These are phyloP conservation scores for Paradendryphiella salina DNA, from an alignment of 2,329 filamentous ascomycete genomes.

Conservation along the genomic window DNA sequence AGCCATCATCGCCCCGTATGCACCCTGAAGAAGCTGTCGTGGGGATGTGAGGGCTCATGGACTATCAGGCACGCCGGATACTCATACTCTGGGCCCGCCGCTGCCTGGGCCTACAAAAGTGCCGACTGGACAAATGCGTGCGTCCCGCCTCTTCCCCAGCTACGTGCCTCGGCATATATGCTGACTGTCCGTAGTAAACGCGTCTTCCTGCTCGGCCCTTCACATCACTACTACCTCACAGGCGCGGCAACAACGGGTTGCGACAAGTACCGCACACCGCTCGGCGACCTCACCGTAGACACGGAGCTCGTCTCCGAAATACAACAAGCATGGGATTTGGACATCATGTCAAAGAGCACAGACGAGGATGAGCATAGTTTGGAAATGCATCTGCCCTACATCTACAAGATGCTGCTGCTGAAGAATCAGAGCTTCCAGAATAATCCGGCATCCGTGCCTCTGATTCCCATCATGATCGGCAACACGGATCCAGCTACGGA, in stretches of 20 bases:
- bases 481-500: constrained; percentile 69
- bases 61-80: constrained; percentile 84
- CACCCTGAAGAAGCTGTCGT: constrained; percentile 7
- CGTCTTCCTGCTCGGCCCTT: constrained; percentile 89
- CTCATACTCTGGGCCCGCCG: constrained; percentile 84
- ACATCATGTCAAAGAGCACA: constrained; percentile 62
- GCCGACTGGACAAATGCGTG: constrained; percentile 78
- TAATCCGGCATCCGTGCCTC: constrained; percentile 64
- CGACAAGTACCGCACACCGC: constrained; percentile 70
- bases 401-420: constrained; percentile 73
- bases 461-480: constrained; percentile 87
- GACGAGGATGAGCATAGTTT: constrained; percentile 90
- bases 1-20: constrained; percentile 91
- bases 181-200: constrained; percentile 63
- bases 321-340: constrained; percentile 33
- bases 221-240: constrained; percentile 80
- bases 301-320: constrained; percentile 56
- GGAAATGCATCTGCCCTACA: constrained; percentile 95
- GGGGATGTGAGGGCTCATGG: constrained; percentile 31
- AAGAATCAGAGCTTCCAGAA: constrained; percentile 32
- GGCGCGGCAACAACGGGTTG: constrained; percentile 78
- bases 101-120: constrained; percentile 91
- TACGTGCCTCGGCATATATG: background rate
- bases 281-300: constrained; percentile 72
- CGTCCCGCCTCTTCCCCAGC: constrained; percentile 30